Percentiles rank a stretch among this genome's conserved stretches.
These are phyloP conservation scores for Ophiostoma quercus DNA, from an alignment of 2,329 filamentous ascomycete species.

Conservation along the genomic window DNA sequence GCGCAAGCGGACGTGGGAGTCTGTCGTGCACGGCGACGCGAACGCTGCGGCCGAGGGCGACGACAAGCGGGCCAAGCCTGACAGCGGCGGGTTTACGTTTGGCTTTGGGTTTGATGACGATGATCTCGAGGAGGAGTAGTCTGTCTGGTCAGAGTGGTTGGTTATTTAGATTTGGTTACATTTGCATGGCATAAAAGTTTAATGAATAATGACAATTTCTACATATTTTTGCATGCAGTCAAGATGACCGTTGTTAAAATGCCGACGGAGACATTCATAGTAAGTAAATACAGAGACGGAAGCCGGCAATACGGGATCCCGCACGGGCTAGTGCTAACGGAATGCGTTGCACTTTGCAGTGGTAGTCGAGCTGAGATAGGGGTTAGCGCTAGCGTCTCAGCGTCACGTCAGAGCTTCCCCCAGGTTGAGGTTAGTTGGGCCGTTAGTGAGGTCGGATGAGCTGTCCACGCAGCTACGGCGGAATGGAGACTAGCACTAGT, in stretches of 20 bases:
- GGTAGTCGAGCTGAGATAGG: constrained; percentile 28
- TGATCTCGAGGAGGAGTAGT: constrained; percentile 35
- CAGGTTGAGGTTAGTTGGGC: background rate
- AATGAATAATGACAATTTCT: background rate
- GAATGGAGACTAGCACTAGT: background rate
- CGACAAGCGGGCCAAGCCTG: constrained; percentile 29
- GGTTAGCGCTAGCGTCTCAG: background rate
- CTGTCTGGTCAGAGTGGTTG: background rate
- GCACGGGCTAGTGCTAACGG: background rate
- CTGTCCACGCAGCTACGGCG: background rate
- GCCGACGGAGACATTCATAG: background rate
- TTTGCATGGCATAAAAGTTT: background rate
- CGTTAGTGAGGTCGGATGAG: background rate
- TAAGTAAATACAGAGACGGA: background rate
- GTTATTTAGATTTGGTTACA: background rate
- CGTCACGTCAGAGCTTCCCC: constrained; percentile 4
- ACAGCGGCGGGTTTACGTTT: constrained; percentile 51
- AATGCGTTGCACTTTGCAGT: background rate
- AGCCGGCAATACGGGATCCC: background rate
- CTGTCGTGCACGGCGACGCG: constrained; percentile 54
- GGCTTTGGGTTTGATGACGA: constrained; percentile 44
- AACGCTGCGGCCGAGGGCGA: constrained; percentile 26
- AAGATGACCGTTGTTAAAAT: too few relatives aligned
- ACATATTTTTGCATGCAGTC: too few relatives aligned
- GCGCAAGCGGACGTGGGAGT: constrained; percentile 83